Conservation (phyloP, 495 filamentous ascomycete genomes). For the Umbilicaria muhlenbergii region DNA sequence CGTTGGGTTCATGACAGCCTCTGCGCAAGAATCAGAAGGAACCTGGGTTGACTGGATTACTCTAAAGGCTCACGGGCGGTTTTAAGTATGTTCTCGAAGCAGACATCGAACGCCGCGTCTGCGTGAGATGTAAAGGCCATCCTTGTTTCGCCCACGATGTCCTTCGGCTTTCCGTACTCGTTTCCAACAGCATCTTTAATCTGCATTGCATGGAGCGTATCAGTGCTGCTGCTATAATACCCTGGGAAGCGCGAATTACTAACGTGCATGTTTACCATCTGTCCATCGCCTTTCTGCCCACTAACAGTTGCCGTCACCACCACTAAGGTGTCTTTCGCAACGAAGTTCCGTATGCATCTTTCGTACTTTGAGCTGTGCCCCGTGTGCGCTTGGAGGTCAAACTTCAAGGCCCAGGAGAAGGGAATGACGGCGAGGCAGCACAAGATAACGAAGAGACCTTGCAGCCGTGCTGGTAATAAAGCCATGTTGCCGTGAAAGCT, state of each 20-base stretch:
- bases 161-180: conserved; percentile 81
- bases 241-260: conserved; percentile 18
- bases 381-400: conserved; percentile 66
- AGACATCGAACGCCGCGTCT: conserved; percentile 92
- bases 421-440: conserved; percentile 32
- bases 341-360: conserved; percentile 95
- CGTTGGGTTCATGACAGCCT: conserved; percentile 35
- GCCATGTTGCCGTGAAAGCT: no score
- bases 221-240: neutral
- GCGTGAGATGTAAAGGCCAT: conserved; percentile 92
- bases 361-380: conserved; percentile 46
- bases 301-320: conserved; percentile 88
- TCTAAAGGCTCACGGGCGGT: conserved; percentile 38
- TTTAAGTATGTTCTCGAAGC: conserved; percentile 76
- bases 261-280: conserved; percentile 91
- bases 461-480: no score
- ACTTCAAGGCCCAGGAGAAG: conserved; percentile 67
- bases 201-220: conserved; percentile 27
- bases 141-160: conserved; percentile 80
- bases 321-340: conserved; percentile 83
- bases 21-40: conserved; percentile 11
- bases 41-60: neutral
- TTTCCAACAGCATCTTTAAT: conserved; percentile 91
- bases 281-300: conserved; percentile 80
- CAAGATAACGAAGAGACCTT: no score